A percentile compares a stretch with the other conserved stretches of the same genome.
phyloP scores from a whole-genome alignment of 805 yeast genomes.

The Hanseniaspora occidentalis region DNA sequence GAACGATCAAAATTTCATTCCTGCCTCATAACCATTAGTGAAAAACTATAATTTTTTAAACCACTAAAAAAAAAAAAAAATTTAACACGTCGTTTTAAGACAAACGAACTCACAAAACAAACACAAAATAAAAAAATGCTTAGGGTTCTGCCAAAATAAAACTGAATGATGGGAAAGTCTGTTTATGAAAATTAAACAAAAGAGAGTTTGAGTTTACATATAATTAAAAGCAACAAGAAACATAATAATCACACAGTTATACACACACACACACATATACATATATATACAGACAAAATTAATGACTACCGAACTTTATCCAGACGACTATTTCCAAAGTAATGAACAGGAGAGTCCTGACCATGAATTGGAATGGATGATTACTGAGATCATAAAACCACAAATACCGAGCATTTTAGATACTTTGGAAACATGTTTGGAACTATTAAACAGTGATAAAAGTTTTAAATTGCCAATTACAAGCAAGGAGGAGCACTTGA shows the following conservation, averaged over 20 bases:
- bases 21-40: too few species aligned
- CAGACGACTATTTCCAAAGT: constrained; percentile 17
- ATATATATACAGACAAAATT: neutral
- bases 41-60: too few species aligned
- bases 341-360: constrained; percentile 5
- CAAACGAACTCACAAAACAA: too few species aligned
- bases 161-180: too few species aligned
- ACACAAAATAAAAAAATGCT: too few species aligned
- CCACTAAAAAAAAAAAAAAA: too few species aligned
- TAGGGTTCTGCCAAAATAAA: too few species aligned
- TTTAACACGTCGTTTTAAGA: too few species aligned
- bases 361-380: constrained; percentile 32
- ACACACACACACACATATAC: neutral
- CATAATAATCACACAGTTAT: too few species aligned
- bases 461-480: constrained; percentile 42
- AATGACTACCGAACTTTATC: constrained; percentile 26
- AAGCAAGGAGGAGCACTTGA: neutral
- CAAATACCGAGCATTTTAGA: constrained; percentile 36
- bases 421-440: constrained; percentile 29
- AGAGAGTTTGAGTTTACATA: too few species aligned
- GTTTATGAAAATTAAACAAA: too few species aligned
- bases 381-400: constrained; percentile 34
- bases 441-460: constrained; percentile 26
- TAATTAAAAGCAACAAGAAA: neutral
- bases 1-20: too few species aligned